Evolutionary conservation across 306 rosid species (phyloP), one percentile per base, ranked within the genome.

Genomic region (Sicyos edulis): DNA sequence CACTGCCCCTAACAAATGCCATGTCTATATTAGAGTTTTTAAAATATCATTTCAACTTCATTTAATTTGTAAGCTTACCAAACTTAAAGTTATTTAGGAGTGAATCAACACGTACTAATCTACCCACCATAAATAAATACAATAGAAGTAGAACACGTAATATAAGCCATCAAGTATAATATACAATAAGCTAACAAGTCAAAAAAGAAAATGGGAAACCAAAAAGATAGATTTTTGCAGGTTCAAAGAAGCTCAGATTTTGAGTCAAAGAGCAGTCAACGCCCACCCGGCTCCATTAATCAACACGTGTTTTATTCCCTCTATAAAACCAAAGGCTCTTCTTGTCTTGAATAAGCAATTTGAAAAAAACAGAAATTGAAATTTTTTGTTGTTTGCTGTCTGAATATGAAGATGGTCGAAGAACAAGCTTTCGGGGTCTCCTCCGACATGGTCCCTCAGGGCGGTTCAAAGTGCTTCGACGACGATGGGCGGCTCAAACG

Each of bases 401-500:
- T 62, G 49, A 15, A 61, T 47, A 64, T 45, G 7, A 85, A 82
- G 78, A 86, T 89, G 96, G 90, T 44, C 72, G 96, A 88, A 2
- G 80, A 63, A 70, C 91, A 88, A 78, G 73, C 78, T 47, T 82
- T 91, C 61, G 86, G 81, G 7, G 66, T 85, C 58, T 83, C 96
- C 54, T 7, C 73, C 32, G 90, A 83, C 51, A 75, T 79, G 29
- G 60, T 47, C 34, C 86, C 76, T 20, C 95, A 83, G 72, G 62
- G 45, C 5, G 90, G 73, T 61, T 92, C 97, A 9, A 85, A 87
- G 75, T 83, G 80, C 69, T 85, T 73, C 11, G 96, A 92, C 32
- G 95, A 92, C 16, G 97, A 92, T 57, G 97, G 97, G 51, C 96
- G 90, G 53, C 83, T 85, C 78, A 89, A 89, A 76, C 22, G 97